A percentile compares a stretch with the other conserved stretches of the same genome.
These are phyloP conservation scores for Xylaria grammica DNA, from an alignment of 495 filamentous ascomycete species.

Conservation along the genomic window DNA sequence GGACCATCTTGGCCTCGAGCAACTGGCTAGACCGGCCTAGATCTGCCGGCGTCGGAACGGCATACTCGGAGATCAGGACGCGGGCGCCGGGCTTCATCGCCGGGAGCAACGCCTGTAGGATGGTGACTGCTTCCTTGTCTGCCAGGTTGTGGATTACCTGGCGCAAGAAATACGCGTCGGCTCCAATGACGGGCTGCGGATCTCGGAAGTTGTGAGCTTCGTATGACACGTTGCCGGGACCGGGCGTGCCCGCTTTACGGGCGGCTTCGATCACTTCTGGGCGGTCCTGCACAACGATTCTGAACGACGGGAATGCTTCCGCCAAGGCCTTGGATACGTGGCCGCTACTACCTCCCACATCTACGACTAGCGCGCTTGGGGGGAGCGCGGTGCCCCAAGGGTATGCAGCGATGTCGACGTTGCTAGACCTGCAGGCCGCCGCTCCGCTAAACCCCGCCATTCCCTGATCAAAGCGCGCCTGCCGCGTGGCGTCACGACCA, in stretches of 20 bases:
- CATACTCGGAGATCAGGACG: conserved; percentile 46
- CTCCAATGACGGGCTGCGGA: conserved; percentile 33
- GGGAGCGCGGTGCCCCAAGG: neutral
- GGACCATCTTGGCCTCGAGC: conserved; percentile 29
- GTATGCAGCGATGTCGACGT: conserved; percentile 2
- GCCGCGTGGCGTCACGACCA: conserved; percentile 20
- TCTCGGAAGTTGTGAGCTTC: conserved; percentile 38
- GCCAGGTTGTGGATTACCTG: conserved; percentile 56
- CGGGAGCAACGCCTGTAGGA: conserved; percentile 42
- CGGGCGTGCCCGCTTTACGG: neutral
- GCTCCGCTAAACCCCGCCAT: conserved; percentile 40
- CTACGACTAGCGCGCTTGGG: neutral
- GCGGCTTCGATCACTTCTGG: neutral
- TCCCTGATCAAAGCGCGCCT: conserved; percentile 40
- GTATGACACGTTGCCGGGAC: conserved; percentile 32
- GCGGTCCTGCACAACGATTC: conserved; percentile 40
- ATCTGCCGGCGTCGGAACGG: conserved; percentile 33
- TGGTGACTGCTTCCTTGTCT: conserved; percentile 38
- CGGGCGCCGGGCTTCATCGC: conserved; percentile 33
- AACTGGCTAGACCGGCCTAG: conserved; percentile 35
- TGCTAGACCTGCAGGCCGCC: conserved; percentile 11
- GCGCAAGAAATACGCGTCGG: conserved; percentile 59
- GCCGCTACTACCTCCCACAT: conserved; percentile 40
- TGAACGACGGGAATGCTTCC: conserved; percentile 32
- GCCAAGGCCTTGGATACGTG: conserved; percentile 37